Evolutionary conservation across 345 rosid genomes (phyloP).

Genomic region (Salix purpurea): DNA sequence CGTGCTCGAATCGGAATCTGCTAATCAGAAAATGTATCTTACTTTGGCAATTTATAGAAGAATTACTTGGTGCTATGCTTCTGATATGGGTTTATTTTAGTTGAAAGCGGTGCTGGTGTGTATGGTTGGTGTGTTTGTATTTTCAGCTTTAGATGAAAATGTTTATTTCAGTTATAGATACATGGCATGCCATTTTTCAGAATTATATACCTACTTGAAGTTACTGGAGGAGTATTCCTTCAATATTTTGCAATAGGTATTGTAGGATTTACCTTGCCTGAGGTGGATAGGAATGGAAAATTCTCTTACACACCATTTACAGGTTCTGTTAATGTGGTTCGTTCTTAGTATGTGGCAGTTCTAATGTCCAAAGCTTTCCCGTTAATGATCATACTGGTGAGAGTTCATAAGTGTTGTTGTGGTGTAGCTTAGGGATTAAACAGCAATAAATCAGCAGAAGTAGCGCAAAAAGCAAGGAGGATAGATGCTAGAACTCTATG

Average conservation of each 20-base stretch:
- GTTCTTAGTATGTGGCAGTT: neutral
- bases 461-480: too few species aligned
- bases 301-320: neutral
- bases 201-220: neutral
- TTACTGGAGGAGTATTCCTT: neutral
- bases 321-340: neutral
- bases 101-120: too few species aligned
- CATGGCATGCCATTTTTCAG: neutral
- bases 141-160: neutral
- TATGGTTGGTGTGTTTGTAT: too few species aligned
- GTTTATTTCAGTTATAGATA: neutral
- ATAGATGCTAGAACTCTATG: too few species aligned
- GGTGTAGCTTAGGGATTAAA: too few species aligned
- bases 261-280: neutral
- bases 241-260: neutral
- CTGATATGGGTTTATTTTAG: neutral
- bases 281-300: neutral
- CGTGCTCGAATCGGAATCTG: neutral
- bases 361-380: neutral
- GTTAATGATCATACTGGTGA: neutral
- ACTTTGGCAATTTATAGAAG: neutral
- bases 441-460: too few species aligned
- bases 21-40: neutral
- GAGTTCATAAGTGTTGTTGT: neutral
- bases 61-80: neutral